A percentile compares a stretch with the other conserved stretches of the same genome.
Evolutionary conservation across 352 stramenopile genomes (phyloP).

Genomic region (Pythium chondricola): DNA sequence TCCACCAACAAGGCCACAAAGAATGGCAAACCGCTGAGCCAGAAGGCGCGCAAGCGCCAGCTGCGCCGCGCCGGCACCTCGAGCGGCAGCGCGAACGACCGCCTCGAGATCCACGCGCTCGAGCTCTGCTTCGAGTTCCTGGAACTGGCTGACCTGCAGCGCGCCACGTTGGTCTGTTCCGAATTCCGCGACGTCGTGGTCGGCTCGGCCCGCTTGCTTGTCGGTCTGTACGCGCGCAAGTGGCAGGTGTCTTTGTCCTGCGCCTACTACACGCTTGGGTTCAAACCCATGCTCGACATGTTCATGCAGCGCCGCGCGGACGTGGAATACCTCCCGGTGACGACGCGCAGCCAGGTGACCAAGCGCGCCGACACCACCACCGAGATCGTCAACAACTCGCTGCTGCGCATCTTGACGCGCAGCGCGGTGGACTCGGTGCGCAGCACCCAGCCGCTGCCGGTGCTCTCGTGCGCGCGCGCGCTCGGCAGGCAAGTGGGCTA

Average conservation of each 20-base stretch:
- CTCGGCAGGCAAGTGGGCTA: constrained; percentile 56
- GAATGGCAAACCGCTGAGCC: constrained; percentile 15
- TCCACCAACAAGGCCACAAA: neutral
- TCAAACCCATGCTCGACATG: constrained; percentile 25
- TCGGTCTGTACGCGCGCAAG: constrained; percentile 51
- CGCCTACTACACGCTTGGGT: constrained; percentile 30
- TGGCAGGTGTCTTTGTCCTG: constrained; percentile 46
- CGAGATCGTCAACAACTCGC: constrained; percentile 74
- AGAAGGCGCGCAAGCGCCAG: constrained; percentile 25
- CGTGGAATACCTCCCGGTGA: constrained; percentile 38
- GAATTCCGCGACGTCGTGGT: constrained; percentile 51
- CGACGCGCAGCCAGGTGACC: constrained; percentile 52
- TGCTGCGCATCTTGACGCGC: constrained; percentile 69
- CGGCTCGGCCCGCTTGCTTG: constrained; percentile 37
- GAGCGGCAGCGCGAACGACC: constrained; percentile 17
- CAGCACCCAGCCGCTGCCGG: constrained; percentile 34
- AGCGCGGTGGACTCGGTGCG: constrained; percentile 71
- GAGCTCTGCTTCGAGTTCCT: constrained; percentile 79
- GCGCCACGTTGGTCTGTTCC: constrained; percentile 35
- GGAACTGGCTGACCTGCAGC: constrained; percentile 38
- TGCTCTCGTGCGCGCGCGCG: constrained; percentile 48
- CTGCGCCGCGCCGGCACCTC: constrained; percentile 17
- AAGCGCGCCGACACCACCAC: constrained; percentile 30
- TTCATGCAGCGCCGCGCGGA: constrained; percentile 23
- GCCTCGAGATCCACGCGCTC: constrained; percentile 42